phyloP scores from a whole-genome alignment of 768 basidiomycete genomes.

The Polyporus arcularius region DNA sequence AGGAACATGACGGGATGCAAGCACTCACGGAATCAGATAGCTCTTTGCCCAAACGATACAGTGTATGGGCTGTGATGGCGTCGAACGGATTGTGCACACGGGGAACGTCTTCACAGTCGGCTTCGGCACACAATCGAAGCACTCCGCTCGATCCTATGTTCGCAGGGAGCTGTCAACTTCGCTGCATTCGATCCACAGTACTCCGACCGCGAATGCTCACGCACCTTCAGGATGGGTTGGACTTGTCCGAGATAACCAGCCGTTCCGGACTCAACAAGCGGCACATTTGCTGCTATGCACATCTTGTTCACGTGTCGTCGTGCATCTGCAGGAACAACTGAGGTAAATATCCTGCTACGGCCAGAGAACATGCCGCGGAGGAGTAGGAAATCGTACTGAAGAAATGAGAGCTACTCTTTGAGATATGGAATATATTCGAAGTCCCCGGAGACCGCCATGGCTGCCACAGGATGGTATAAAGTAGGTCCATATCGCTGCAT shows the following conservation, averaged over 20 bases:
- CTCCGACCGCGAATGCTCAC: slow-evolving; percentile 6
- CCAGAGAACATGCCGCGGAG: too few relatives aligned
- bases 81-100: slow-evolving; percentile 96
- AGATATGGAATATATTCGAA: too few relatives aligned
- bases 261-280: slow-evolving; percentile 94
- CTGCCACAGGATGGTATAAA: not conserved
- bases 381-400: too few relatives aligned
- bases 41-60: slow-evolving; percentile 99
- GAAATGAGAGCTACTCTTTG: too few relatives aligned
- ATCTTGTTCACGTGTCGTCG: slow-evolving; percentile 95
- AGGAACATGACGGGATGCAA: not conserved
- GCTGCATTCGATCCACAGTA: not conserved
- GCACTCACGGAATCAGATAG: slow-evolving; percentile 84
- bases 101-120: slow-evolving; percentile 93
- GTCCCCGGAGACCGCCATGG: too few relatives aligned
- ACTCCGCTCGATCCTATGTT: slow-evolving; percentile 80
- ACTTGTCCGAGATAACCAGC: slow-evolving; percentile 98
- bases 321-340: slow-evolving; percentile 58
- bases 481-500: not conserved
- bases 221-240: slow-evolving; percentile 86
- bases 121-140: slow-evolving; percentile 95
- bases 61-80: slow-evolving; percentile 95
- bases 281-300: slow-evolving; percentile 91
- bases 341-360: too few relatives aligned
- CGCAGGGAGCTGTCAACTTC: not conserved